Conservation (phyloP, 169 alveolate species). For the Eimeria praecox region DNA sequence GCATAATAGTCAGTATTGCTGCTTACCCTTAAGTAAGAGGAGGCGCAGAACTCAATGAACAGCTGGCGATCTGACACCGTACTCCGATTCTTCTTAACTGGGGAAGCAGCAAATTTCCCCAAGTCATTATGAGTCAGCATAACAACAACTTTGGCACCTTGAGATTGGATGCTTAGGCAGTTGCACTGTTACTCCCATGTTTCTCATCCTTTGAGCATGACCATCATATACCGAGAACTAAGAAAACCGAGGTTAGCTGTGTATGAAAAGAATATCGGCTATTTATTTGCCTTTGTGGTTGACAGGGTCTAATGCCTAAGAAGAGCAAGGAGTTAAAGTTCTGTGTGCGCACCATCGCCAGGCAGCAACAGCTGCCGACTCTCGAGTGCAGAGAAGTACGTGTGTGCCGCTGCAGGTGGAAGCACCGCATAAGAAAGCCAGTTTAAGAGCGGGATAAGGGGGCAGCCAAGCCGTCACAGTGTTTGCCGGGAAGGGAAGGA, state of each 20-base stretch:
- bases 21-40: not conserved
- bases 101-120: not conserved
- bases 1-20: not conserved
- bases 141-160: not conserved
- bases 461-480: not conserved
- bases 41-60: not conserved
- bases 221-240: not conserved
- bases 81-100: not conserved
- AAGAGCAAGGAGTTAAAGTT: conserved; percentile 9
- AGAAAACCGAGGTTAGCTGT: not conserved
- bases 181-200: not conserved
- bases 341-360: not conserved
- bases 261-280: not conserved
- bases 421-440: not conserved
- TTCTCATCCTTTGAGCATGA: not conserved
- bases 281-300: not conserved
- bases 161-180: not conserved
- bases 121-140: not conserved
- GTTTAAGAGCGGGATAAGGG: not conserved
- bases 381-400: conserved; percentile 72
- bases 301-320: conserved; percentile 68
- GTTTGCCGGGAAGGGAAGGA: not conserved
- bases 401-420: not conserved
- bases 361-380: not conserved
- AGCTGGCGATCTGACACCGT: not conserved